These are phyloP conservation scores for Arthromyces matolae DNA, from an alignment of 768 basidiomycete species.

Conservation along the genomic window DNA sequence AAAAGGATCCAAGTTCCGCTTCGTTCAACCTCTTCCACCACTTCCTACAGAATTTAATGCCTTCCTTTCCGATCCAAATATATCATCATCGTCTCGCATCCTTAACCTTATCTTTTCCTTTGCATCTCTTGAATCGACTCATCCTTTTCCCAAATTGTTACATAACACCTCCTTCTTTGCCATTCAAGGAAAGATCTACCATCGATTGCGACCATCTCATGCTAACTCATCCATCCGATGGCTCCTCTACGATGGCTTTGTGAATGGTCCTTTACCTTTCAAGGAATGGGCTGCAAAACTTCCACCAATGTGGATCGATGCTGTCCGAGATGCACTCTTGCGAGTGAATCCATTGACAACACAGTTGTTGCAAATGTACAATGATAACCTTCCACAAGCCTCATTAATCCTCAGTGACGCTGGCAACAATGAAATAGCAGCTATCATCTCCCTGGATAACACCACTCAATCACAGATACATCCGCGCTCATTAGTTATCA, in stretches of 20 bases:
- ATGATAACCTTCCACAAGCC: not conserved
- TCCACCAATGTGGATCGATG: not conserved
- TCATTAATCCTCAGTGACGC: not conserved
- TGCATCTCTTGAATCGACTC: not conserved
- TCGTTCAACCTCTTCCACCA: not conserved
- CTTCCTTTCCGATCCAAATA: not conserved
- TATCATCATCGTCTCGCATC: not conserved
- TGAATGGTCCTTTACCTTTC: not conserved
- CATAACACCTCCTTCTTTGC: not conserved
- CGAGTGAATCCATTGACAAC: not conserved
- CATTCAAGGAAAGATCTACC: not conserved
- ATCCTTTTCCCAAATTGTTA: not conserved
- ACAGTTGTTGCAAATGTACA: not conserved
- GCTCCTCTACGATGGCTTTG: not conserved
- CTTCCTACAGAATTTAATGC: not conserved
- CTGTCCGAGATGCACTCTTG: not conserved
- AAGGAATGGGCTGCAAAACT: not conserved
- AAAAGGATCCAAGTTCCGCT: not conserved
- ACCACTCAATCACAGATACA: too few species aligned
- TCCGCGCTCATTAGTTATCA: too few species aligned
- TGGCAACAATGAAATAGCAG: not conserved
- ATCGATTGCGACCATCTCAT: not conserved
- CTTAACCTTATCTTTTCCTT: conserved; percentile 1
- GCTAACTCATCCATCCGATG: not conserved
- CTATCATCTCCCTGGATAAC: not conserved